Evolutionary conservation across 2,329 filamentous ascomycete species (phyloP), one percentile per base, ranked within the genome.

Genomic region (Calonectria naviculata): DNA sequence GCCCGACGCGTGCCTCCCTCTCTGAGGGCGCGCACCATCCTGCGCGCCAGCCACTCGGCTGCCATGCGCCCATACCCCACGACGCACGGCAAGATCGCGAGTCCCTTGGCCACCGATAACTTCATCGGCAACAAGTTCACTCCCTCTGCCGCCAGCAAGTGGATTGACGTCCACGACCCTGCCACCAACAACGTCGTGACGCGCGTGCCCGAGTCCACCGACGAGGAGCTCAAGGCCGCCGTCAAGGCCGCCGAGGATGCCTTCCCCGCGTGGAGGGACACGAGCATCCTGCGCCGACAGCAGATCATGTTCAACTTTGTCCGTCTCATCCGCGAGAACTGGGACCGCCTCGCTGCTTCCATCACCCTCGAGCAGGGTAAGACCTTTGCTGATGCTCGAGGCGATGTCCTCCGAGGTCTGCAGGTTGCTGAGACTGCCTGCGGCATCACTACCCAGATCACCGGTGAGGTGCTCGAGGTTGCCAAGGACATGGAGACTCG

Each of bases 151-250:
- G 85, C 93, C n/a, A 88, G 89, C 49, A 85, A 92, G 83, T 93
- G 91, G 87, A 93, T 95, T 80, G 92, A 94, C 75, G 85, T 95
- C 72, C 86, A 93, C 83, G 93, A 95, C 81, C 93, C 93, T n/a
- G 93, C 93, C 42, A 95, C 93, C 73, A 94, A 94, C 86, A 93
- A 94, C 82, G 87, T 94, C 72, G 91, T 95, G 70, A 95, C 93
- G 10, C 89, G 93, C 54, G 92, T 94, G 28, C 93, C 93, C n/a
- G 92, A 94, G 84, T 92, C 68, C 26, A 72, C 73, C 1, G 88
- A 93, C 80, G 90, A 84, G 65, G 93, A 94, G 84, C 87, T 94
- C 69, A 87, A 87, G 80, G 90, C 91, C 8, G 91, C 90, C 2
- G 91, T 94, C 12, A 90, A 90, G 75, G 92, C 91, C 78, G 93